phyloP scores from a whole-genome alignment of 257 asterid genomes.

The Thymus quinquecostatus region DNA sequence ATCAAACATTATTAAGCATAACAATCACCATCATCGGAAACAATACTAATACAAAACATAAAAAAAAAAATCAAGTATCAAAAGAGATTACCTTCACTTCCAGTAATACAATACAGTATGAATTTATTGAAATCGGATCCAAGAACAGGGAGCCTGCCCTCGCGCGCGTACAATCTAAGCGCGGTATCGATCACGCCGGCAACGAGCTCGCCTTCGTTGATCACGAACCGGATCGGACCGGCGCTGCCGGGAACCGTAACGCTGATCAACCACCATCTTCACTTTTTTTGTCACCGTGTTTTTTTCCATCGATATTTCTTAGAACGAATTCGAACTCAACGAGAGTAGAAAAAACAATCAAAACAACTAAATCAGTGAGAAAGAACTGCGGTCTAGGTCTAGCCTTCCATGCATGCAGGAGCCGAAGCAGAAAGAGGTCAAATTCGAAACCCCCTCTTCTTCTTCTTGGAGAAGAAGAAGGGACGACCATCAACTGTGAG shows the following conservation, averaged over 20 bases:
- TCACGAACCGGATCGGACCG: conserved; percentile 91
- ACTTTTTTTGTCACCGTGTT: conserved; percentile 37
- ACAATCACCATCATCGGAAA: not conserved
- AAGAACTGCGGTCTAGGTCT: conserved; percentile 50
- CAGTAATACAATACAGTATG: conserved; percentile 64
- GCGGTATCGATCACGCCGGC: conserved; percentile 78
- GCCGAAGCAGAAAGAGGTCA: conserved; percentile 62
- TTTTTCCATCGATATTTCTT: conserved; percentile 12
- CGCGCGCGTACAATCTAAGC: conserved; percentile 78
- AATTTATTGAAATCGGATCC: conserved; percentile 72
- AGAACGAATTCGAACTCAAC: not conserved
- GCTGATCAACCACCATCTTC: conserved; percentile 69
- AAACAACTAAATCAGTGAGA: conserved; percentile 23
- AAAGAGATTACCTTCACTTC: conserved; percentile 61
- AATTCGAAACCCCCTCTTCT: conserved; percentile 78
- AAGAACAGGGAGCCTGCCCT: conserved; percentile 87
- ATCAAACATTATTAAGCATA: not conserved
- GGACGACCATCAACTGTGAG: conserved; percentile 73
- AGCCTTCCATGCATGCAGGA: conserved; percentile 81
- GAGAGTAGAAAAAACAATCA: conserved; percentile 26
- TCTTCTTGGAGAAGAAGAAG: conserved; percentile 43
- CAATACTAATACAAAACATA: not conserved
- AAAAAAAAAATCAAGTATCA: not conserved
- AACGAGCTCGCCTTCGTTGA: conserved; percentile 74
- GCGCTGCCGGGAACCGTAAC: conserved; percentile 84